Conservation (phyloP, 1,284 basidiomycete genomes). For the Pseudozyma sp. region DNA sequence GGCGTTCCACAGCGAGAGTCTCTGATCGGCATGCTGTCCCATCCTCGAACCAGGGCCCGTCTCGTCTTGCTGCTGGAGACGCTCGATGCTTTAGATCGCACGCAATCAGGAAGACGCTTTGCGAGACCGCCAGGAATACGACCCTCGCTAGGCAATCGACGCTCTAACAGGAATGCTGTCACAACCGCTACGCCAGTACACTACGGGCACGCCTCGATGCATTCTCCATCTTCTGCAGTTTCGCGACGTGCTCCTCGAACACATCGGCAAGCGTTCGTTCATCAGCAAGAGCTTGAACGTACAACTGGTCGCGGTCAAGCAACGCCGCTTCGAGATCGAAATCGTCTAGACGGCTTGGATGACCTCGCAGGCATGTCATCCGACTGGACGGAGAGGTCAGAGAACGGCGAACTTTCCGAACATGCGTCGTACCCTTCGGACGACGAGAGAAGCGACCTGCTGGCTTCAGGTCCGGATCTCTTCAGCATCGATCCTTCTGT, state of each 20-base stretch:
- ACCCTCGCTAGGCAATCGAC: not conserved
- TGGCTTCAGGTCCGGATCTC: constrained; percentile 7
- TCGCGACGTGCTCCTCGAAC: constrained; percentile 10
- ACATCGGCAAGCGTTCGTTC: constrained; percentile 3
- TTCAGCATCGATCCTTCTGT: constrained; percentile 15
- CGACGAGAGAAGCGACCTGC: constrained; percentile 15
- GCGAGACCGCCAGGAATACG: not conserved
- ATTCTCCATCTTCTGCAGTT: not conserved
- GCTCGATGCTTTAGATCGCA: constrained; percentile 27
- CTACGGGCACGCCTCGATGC: not conserved
- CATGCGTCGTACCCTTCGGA: constrained; percentile 26
- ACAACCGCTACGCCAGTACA: not conserved
- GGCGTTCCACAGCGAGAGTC: constrained; percentile 6
- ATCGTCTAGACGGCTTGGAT: constrained; percentile 8
- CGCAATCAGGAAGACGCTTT: constrained; percentile 17
- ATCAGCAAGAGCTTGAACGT: constrained; percentile 9
- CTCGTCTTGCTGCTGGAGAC: constrained; percentile 27
- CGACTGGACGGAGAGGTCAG: constrained; percentile 52
- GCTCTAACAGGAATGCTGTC: not conserved
- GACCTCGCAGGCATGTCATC: constrained; percentile 48
- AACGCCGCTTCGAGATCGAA: constrained; percentile 10
- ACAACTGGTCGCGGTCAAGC: constrained; percentile 8
- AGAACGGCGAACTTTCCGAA: constrained; percentile 44
- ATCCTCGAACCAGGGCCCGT: constrained; percentile 27
- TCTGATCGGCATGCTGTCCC: constrained; percentile 24